Conservation (phyloP, 257 asterid species). For the Leptodermis oblonga region DNA sequence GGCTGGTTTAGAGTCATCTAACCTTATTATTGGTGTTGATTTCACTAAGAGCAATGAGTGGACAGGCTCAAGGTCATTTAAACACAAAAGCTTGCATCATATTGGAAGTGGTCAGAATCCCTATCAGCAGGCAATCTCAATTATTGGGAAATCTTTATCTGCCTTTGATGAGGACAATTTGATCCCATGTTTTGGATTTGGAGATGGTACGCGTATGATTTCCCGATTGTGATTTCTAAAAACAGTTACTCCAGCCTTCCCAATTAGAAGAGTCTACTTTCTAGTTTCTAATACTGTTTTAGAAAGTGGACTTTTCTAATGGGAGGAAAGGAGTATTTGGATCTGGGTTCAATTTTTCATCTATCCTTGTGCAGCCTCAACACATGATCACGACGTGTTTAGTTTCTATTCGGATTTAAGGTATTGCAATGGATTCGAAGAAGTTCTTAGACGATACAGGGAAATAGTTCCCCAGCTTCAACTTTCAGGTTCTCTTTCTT, state of each 20-base stretch:
- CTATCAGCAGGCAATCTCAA: constrained; percentile 89
- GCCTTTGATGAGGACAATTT: constrained; percentile 84
- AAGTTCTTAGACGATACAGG: constrained; percentile 70
- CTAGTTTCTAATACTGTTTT: too few species aligned
- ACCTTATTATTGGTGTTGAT: constrained; percentile 87
- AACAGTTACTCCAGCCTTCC: too few species aligned
- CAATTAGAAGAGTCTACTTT: too few species aligned
- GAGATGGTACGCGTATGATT: constrained; percentile 58
- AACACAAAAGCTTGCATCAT: constrained; percentile 81
- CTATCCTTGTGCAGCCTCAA: constrained; percentile 58
- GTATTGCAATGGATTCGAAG: constrained; percentile 83
- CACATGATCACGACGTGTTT: constrained; percentile 92
- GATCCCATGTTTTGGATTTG: constrained; percentile 89
- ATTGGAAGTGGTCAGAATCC: constrained; percentile 68
- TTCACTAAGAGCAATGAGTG: constrained; percentile 98
- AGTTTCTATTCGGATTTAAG: constrained; percentile 72
- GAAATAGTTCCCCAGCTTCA: constrained; percentile 75
- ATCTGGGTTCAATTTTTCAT: not conserved
- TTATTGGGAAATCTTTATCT: constrained; percentile 81
- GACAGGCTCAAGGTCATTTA: constrained; percentile 92
- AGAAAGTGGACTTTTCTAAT: too few species aligned
- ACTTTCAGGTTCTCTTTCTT: constrained; percentile 57
- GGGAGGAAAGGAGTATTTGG: too few species aligned
- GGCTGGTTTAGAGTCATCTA: constrained; percentile 89
- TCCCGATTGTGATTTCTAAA: not conserved